Base-by-base conservation (phyloP, 1,284 basidiomycete species). In the Irpex sp. region DNA sequence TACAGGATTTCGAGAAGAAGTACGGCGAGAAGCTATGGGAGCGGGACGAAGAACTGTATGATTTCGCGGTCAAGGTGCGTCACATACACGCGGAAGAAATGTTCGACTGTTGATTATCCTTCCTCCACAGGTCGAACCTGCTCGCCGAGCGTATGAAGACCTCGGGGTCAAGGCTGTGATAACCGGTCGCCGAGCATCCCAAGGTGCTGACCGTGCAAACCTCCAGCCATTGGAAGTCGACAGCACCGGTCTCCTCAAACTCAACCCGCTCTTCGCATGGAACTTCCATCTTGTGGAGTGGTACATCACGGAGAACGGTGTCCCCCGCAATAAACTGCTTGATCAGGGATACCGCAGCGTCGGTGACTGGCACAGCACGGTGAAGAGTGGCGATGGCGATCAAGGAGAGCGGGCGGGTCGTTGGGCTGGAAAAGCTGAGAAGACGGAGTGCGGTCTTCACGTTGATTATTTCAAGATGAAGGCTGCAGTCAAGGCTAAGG, bases 321-420 rank as follows among this genome's bases (percentile, higher is more conserved):
- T 98, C 1, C 96, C 96, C 1, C 88, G 89, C 69, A 98, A 99
- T 79, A 88, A 86, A 66, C 83, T 99, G 3, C 84, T 98, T 49
- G 89, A 89, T 68, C 85, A 95, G 72, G 97, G 97, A 1, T 99
- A 98, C 82, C 90, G 89, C 70, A 95, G 92, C 70, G 88, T 99
- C 66, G 97, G 97, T 7, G 97, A 99, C 77, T 97, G 95, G 92
- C 97, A 99, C 78, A 96, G 94, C 66, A 99, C 97, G 0, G 79
- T 76, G 26, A 88, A 89, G 73, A 88, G 88, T 53, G 81, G 77
- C 0, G 85, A 88, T 35, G 89, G 89, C 0, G 90, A 95, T 69
- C 82, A 82, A 1, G 86, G 83, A 1, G 97, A 99, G 78, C 86
- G 97, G 47, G 88, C 90, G 1, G 97, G 97, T 4, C 80, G 97